phyloP scores from a whole-genome alignment of 352 stramenopile species.

The Phytopythium montanum region DNA sequence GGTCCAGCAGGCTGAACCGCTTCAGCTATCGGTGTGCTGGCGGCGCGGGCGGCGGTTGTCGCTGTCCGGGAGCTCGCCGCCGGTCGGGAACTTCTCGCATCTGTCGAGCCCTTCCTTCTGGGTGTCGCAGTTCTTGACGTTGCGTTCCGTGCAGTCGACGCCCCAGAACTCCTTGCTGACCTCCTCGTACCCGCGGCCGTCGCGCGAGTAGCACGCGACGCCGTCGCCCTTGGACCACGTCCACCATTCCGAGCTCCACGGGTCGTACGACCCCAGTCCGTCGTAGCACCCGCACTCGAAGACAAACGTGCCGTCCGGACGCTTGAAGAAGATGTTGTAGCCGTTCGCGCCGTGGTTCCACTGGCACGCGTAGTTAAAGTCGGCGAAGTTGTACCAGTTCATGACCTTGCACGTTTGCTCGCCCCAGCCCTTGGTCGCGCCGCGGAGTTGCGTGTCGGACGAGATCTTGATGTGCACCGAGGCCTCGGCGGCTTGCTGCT shows the following conservation, averaged over 20 bases:
- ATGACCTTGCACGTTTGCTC: slow-evolving; percentile 2
- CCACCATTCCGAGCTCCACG: not conserved
- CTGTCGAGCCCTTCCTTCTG: not conserved
- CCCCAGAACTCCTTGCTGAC: not conserved
- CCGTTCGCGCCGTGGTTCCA: slow-evolving; percentile 6
- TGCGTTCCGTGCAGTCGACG: not conserved
- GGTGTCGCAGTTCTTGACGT: slow-evolving; percentile 6
- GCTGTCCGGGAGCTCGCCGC: not conserved
- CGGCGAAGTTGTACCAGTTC: slow-evolving; percentile 8
- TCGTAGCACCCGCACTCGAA: slow-evolving; percentile 1
- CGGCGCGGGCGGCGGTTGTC: not conserved
- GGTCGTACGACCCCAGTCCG: slow-evolving; percentile 1
- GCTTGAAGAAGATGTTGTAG: slow-evolving; percentile 12
- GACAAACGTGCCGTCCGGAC: slow-evolving; percentile 2
- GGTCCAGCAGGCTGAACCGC: no score
- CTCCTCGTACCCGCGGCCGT: slow-evolving; percentile 1
- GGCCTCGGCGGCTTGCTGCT: not conserved
- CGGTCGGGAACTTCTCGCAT: slow-evolving; percentile 1
- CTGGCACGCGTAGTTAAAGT: slow-evolving; percentile 11
- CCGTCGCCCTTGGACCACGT: slow-evolving; percentile 4
- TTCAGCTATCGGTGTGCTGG: not conserved
- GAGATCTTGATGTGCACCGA: slow-evolving; percentile 2
- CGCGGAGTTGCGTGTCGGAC: not conserved
- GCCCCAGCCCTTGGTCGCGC: not conserved
- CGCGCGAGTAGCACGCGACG: slow-evolving; percentile 2